Evolutionary conservation across 2,329 filamentous ascomycete species (phyloP).

Genomic region (Trichoderma sp.): DNA sequence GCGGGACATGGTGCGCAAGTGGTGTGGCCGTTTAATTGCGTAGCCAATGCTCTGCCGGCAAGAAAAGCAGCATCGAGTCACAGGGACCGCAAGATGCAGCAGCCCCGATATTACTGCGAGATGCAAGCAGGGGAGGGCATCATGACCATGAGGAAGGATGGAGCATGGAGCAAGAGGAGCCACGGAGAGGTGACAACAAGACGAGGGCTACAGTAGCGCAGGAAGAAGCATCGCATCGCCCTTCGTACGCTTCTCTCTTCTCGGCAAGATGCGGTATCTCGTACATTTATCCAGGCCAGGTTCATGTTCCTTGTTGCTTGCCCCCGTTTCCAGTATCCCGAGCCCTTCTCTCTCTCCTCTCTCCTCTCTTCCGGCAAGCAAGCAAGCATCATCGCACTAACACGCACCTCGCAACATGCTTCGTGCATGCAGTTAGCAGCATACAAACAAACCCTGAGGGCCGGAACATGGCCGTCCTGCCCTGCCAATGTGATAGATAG

Average conservation of each 20-base stretch:
- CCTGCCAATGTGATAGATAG: background rate
- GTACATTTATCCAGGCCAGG: background rate
- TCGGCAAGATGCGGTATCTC: background rate
- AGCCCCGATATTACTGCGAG: conserved; percentile 12
- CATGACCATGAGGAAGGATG: background rate
- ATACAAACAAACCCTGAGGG: background rate
- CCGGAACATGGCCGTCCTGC: background rate
- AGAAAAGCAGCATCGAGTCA: conserved; percentile 3
- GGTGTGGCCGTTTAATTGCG: conserved; percentile 15
- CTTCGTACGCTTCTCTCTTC: background rate
- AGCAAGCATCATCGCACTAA: background rate
- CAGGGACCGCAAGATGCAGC: conserved; percentile 3
- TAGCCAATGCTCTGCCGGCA: background rate
- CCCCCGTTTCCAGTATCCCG: background rate
- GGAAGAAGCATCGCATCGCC: background rate
- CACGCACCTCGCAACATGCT: background rate
- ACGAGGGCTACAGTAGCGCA: background rate
- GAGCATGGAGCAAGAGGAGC: too few species aligned
- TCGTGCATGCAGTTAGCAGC: background rate
- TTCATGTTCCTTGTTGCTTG: background rate
- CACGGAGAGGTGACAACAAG: too few species aligned
- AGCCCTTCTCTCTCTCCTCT: background rate
- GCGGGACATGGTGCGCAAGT: background rate
- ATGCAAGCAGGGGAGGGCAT: background rate
- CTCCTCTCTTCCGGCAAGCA: background rate